These are phyloP conservation scores for Vitellaria paradoxa DNA, from an alignment of 179 eudicot species.

Conservation along the genomic window DNA sequence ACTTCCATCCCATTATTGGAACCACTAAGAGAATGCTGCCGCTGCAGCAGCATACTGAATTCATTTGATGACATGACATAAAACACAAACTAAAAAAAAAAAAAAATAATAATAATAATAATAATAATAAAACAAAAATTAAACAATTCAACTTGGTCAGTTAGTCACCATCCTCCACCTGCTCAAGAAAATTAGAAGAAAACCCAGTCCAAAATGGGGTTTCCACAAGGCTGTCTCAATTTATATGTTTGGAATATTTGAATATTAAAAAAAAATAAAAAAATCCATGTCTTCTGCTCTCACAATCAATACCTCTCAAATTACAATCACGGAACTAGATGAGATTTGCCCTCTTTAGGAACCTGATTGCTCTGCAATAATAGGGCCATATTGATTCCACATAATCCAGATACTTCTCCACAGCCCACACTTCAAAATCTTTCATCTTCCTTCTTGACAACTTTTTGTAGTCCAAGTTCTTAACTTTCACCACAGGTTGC, in stretches of 20 bases:
- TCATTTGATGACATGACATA: no score
- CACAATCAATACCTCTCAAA: conserved; percentile 2
- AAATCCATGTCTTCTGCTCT: background rate
- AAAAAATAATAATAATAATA: background rate
- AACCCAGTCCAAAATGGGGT: conserved; percentile 19
- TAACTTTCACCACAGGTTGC: conserved; percentile 47
- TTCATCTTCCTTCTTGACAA: conserved; percentile 27
- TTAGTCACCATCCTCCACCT: background rate
- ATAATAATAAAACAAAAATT: background rate
- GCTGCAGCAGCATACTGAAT: no score
- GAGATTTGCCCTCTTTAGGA: conserved; percentile 70
- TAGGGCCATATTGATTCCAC: conserved; percentile 82
- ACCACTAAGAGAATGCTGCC: no score
- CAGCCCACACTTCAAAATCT: conserved; percentile 41
- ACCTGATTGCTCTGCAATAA: conserved; percentile 68
- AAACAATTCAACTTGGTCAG: background rate
- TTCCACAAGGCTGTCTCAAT: background rate
- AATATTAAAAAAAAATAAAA: conserved; percentile 2
- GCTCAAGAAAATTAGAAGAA: conserved; percentile 4
- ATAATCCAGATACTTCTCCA: conserved; percentile 61
- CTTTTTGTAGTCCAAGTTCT: conserved; percentile 42
- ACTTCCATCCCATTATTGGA: no score
- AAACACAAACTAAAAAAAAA: background rate
- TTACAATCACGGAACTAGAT: conserved; percentile 29
- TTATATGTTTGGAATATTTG: background rate